Base-by-base conservation (phyloP, 2,329 filamentous ascomycete species). In the Biscogniauxia sp. region DNA sequence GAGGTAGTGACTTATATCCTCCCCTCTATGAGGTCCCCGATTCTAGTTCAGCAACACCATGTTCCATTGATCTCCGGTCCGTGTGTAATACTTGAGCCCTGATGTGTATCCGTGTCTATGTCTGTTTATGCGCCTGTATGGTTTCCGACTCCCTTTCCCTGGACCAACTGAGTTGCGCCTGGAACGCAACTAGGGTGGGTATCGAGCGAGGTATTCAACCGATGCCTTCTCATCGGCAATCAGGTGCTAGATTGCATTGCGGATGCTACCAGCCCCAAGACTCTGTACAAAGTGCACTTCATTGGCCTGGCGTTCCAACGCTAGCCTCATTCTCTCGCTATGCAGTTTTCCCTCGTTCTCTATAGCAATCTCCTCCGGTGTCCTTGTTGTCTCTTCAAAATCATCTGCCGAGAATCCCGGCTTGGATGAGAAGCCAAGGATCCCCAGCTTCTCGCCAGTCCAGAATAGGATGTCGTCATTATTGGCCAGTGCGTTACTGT, bases 371-470 rank as follows among this genome's bases (percentile, higher is more conserved):
- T 84, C 79, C 59, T 81, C 79, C 19, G 79, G 77, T 53, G 76
- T 77, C 55, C 77, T 75, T 9, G 74, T 73, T 28, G 74, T 70
- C 28, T 79, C 74, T 58, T 83, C 81, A 68, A 87, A 87, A 55
- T 83, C 82, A 7, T 80, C 78, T 0, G 79, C 71, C 7, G 71
- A 74, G 65, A 83, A 85, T 0, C 81, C 78, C 4, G 81, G 75
- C 69, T 75, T 71, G 49, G 79, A 76, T 0, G 86, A 85, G 70
- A 91, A 91, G 58, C 78, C 81, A 20, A 96, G 74, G 60, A 95
- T 79, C 0, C 92, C 93, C 53, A 97, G 78, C 64, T 88, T 88
- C 61, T 96, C 92, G 19, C 92, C 93, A 0, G 93, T 97, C 93
- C 93, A 97, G 53, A 97, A 80, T 3, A 96, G 74, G 13, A 97